These are phyloP conservation scores for Eucalyptus brandiana DNA, from an alignment of 345 rosid genomes.

Conservation along the genomic window DNA sequence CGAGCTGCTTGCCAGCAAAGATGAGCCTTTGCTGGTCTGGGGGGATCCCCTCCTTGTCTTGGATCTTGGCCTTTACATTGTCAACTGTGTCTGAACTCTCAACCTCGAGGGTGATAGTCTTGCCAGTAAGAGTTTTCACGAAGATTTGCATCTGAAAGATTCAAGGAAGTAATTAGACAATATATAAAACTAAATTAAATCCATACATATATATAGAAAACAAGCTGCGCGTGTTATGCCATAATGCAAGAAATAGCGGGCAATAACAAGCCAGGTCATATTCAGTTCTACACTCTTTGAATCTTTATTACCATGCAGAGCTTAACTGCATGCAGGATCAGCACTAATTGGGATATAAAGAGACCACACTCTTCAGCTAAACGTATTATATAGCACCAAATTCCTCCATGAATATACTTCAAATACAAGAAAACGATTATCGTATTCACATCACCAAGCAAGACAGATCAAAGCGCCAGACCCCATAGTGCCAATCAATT, in stretches of 20 bases:
- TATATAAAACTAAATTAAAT: neutral
- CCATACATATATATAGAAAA: neutral
- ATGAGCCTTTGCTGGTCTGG: slow-evolving; percentile 39
- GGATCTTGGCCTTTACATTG: slow-evolving; percentile 28
- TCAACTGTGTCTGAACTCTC: slow-evolving; percentile 29
- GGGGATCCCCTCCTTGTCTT: slow-evolving; percentile 36
- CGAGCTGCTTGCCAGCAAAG: slow-evolving; percentile 34
- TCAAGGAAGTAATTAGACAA: neutral
- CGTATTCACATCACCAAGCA: neutral
- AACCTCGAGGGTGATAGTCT: slow-evolving; percentile 29
- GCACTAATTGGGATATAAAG: neutral
- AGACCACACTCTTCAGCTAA: neutral
- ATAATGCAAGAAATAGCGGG: neutral
- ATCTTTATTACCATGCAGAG: neutral
- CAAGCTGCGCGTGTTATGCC: neutral
- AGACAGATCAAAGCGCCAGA: neutral
- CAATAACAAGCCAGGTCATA: neutral
- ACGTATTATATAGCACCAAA: neutral
- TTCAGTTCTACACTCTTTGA: neutral
- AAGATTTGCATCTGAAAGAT: neutral
- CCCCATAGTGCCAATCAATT: neutral
- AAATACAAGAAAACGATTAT: neutral
- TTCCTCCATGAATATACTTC: neutral
- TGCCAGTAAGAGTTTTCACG: slow-evolving; percentile 20
- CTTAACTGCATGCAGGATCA: neutral